phyloP scores from a whole-genome alignment of 192 early-diverging fungal species.

The Rhizophagus prolifer region DNA sequence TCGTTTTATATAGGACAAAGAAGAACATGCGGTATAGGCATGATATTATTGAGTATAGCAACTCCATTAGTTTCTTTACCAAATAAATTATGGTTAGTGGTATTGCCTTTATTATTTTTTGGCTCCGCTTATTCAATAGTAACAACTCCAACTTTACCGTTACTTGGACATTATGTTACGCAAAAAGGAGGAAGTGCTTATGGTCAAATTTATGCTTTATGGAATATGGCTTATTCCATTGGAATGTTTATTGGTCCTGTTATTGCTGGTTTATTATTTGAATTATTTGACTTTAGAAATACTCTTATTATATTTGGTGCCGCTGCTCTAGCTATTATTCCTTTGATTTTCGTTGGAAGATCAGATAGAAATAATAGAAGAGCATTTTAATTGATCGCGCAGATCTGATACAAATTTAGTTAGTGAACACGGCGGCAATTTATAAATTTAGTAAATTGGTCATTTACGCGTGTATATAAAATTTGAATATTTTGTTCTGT shows the following conservation, averaged over 20 bases:
- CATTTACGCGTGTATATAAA: too few relatives aligned
- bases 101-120: constrained; percentile 52
- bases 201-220: constrained; percentile 67
- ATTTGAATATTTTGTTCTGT: too few relatives aligned
- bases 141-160: constrained; percentile 64
- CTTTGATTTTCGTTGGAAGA: constrained; percentile 31
- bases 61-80: constrained; percentile 46
- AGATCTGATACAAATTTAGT: neutral
- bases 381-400: too few relatives aligned
- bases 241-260: constrained; percentile 76
- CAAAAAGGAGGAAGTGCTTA: constrained; percentile 61
- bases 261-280: constrained; percentile 57
- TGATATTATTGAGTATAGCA: constrained; percentile 48
- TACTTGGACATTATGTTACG: constrained; percentile 66
- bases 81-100: constrained; percentile 36
- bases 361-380: too few relatives aligned
- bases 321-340: constrained; percentile 28
- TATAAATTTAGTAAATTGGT: too few relatives aligned
- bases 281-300: constrained; percentile 52
- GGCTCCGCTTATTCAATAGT: constrained; percentile 54
- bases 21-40: constrained; percentile 43
- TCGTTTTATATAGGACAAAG: constrained; percentile 51
- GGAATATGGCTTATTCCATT: constrained; percentile 74
- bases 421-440: neutral
- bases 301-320: constrained; percentile 48